phyloP scores from a whole-genome alignment of 768 basidiomycete genomes.

The Phlegmacium glaucopus region DNA sequence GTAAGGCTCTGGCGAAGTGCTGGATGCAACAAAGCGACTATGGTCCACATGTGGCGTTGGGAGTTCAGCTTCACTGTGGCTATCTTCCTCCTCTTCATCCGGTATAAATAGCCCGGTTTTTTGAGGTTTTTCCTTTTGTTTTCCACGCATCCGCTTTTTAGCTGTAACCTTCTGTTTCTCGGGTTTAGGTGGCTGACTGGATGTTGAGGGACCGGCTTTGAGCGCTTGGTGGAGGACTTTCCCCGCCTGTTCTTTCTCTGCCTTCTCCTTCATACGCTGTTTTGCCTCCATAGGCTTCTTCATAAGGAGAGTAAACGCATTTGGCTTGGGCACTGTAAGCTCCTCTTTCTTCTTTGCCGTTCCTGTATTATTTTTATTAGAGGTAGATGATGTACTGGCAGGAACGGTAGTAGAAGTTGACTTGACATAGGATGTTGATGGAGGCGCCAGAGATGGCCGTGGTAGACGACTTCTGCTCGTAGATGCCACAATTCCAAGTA shows the following conservation, averaged over 20 bases:
- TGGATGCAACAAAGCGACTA: background rate
- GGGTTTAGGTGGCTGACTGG: background rate
- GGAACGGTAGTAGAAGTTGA: slow-evolving; percentile 11
- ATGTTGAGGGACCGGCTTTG: background rate
- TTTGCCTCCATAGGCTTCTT: slow-evolving; percentile 15
- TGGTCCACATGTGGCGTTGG: background rate
- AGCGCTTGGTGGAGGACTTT: background rate
- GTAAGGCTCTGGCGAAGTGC: background rate
- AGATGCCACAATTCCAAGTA: slow-evolving; percentile 8
- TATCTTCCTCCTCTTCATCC: slow-evolving; percentile 26
- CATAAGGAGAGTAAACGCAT: slow-evolving; percentile 36
- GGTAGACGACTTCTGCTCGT: slow-evolving; percentile 30
- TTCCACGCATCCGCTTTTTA: slow-evolving; percentile 34
- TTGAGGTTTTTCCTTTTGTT: slow-evolving; percentile 24
- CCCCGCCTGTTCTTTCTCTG: slow-evolving; percentile 10
- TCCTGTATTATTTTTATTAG: slow-evolving; percentile 1
- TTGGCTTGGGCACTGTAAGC: background rate
- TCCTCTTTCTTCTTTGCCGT: background rate
- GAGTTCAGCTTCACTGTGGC: slow-evolving; percentile 1
- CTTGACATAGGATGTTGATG: slow-evolving; percentile 4
- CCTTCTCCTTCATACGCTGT: slow-evolving; percentile 14
- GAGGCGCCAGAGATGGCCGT: slow-evolving; percentile 24
- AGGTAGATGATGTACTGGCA: background rate
- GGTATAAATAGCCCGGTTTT: slow-evolving; percentile 22
- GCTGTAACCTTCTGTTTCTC: slow-evolving; percentile 24